Percentiles rank a stretch among this genome's conserved stretches.
Conservation (phyloP, 2,329 filamentous ascomycete genomes). For the Cylindrodendrum hubeiense region DNA sequence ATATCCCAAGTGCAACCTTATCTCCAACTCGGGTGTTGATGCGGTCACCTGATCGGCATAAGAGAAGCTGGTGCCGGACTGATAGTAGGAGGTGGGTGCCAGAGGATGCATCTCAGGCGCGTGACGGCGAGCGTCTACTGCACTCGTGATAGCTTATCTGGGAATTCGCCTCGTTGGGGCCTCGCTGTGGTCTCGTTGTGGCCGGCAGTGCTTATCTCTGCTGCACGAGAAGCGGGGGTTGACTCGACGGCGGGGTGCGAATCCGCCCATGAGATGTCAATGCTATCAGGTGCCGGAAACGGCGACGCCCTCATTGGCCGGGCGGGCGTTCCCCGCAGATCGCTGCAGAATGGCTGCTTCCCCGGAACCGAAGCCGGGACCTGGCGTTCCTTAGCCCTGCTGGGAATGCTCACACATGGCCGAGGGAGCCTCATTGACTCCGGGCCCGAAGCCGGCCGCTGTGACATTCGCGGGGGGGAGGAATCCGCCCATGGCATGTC, state of each 20-base stretch:
- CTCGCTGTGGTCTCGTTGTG: conserved; percentile 3
- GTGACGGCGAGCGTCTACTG: too few relatives aligned
- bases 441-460: too few relatives aligned
- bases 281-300: not conserved
- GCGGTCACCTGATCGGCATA: conserved; percentile 39
- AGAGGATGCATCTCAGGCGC: too few relatives aligned
- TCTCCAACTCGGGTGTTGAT: conserved; percentile 27
- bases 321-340: not conserved
- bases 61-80: not conserved
- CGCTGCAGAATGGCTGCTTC: not conserved
- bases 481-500: too few relatives aligned
- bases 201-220: not conserved
- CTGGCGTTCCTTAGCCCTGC: not conserved
- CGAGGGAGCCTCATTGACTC: too few relatives aligned
- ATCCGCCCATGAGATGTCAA: not conserved
- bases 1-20: not conserved
- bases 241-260: not conserved
- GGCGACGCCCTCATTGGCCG: not conserved
- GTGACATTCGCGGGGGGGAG: too few relatives aligned
- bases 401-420: too few relatives aligned
- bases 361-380: not conserved
- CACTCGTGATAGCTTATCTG: too few relatives aligned
- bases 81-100: too few relatives aligned
- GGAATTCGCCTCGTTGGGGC: too few relatives aligned
- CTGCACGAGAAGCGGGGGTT: not conserved